Evolutionary conservation across 345 rosid species (phyloP), one percentile per base, ranked within the genome.

Genomic region (Ceriops zippeliana): DNA sequence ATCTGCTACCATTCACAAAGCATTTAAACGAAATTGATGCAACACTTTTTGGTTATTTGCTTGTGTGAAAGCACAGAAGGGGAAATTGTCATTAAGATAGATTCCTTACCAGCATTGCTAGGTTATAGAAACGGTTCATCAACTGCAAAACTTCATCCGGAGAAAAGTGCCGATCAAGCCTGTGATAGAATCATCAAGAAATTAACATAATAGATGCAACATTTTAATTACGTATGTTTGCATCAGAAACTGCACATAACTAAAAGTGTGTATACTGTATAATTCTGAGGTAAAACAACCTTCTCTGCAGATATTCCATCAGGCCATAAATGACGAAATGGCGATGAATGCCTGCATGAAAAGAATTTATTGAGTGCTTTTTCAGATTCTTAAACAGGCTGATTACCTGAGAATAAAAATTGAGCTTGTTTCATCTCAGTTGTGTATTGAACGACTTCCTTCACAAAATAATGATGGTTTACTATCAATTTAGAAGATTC

Each of bases 261-360:
- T 11, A 13, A 42, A 42, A 15, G 19, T 13, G 17, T 42, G 19
- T 13, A 3, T 42, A 42, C 19, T 11, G 26, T 52, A 58, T 13
- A 67, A 60, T 35, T 16, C n/a, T 17, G 61, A 34, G 61, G 59
- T 30, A 61, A 73, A 72, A 42, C 49, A 74, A 93, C 99, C 98
- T 95, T 83, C 82, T 86, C 22, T 86, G 82, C 54, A 95, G 86
- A 80, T 83, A 90, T 57, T 92, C 99, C 98, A 90, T 90, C 5
- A 95, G 84, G 79, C 99, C 96, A 65, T 80, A 95, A 32, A 95
- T 85, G 78, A 92, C 90, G 76, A 95, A 92, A 76, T 95, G 98
- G 34, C 92, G 92, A 79, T 90, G 99, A 54, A 92, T 80, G 70
- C 99, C 99, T 92, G 88, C 82, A 70, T 8, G 34, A 66, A 67